These are phyloP conservation scores for Tolypocladium pustulatum DNA, from an alignment of 2,329 filamentous ascomycete species.

Conservation along the genomic window DNA sequence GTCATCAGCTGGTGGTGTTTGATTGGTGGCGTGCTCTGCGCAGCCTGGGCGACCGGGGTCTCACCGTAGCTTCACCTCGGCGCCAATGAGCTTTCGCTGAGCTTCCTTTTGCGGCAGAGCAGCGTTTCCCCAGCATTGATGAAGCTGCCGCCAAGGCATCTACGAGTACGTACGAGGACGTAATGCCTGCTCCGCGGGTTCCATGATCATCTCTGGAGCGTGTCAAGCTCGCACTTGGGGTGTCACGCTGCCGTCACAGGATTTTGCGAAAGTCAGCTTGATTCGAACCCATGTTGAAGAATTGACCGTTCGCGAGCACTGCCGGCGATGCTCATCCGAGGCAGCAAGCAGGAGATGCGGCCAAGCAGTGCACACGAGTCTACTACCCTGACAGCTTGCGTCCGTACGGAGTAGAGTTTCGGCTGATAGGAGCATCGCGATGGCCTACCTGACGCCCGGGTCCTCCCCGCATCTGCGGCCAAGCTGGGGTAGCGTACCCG, in stretches of 20 bases:
- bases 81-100: background rate
- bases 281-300: background rate
- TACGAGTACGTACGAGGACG: background rate
- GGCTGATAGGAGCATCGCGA: background rate
- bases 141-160: background rate
- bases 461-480: background rate
- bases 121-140: background rate
- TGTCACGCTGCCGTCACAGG: background rate
- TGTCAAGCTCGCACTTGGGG: background rate
- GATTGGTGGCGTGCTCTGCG: background rate
- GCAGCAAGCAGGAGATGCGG: background rate
- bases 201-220: background rate
- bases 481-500: background rate
- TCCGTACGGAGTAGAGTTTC: no score
- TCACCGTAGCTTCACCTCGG: background rate
- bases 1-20: constrained; percentile 1
- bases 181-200: background rate
- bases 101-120: background rate
- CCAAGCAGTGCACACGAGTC: background rate
- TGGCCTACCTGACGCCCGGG: background rate
- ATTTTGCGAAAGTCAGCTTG: background rate
- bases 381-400: background rate
- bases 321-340: background rate
- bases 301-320: background rate
- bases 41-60: background rate